Evolutionary conservation across 371 early-diverging fungal genomes (phyloP).

Genomic region (Syncephalis plumigaleata): DNA sequence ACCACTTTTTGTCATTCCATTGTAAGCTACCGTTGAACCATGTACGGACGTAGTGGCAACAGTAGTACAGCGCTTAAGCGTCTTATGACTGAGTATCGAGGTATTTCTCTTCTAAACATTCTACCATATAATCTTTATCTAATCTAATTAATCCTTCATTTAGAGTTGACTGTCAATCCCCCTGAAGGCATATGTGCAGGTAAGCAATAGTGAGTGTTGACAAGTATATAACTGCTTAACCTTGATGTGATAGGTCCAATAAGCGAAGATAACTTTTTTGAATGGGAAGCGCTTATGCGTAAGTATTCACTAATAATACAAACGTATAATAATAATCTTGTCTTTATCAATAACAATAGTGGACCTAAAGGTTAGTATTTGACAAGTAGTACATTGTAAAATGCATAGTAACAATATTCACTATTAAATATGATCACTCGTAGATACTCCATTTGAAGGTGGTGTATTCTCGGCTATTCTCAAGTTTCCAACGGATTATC

Average conservation of each 20-base stretch:
- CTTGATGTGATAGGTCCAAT: slow-evolving; percentile 43
- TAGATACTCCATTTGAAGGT: slow-evolving; percentile 85
- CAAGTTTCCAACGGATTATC: slow-evolving; percentile 86
- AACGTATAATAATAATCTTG: too few relatives aligned
- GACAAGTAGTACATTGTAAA: background rate
- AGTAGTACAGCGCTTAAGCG: slow-evolving; percentile 62
- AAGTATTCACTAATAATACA: slow-evolving; percentile 10
- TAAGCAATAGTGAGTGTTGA: too few relatives aligned
- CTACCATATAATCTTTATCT: background rate
- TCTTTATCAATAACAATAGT: background rate
- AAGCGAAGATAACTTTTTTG: slow-evolving; percentile 83
- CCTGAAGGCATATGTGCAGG: slow-evolving; percentile 95
- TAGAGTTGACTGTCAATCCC: slow-evolving; percentile 83
- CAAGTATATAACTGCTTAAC: background rate
- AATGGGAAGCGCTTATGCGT: slow-evolving; percentile 92
- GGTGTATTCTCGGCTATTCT: slow-evolving; percentile 72
- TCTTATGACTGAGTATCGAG: slow-evolving; percentile 92
- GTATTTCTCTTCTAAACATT: slow-evolving; percentile 14
- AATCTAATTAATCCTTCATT: slow-evolving; percentile 2
- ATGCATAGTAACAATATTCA: background rate
- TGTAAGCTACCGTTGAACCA: background rate
- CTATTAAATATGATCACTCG: background rate
- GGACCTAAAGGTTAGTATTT: background rate
- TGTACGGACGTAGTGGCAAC: background rate
- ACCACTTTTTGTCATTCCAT: too few relatives aligned